Evolutionary conservation across 441 rosid genomes (phyloP).

Genomic region (Syzygium syzygioides): DNA sequence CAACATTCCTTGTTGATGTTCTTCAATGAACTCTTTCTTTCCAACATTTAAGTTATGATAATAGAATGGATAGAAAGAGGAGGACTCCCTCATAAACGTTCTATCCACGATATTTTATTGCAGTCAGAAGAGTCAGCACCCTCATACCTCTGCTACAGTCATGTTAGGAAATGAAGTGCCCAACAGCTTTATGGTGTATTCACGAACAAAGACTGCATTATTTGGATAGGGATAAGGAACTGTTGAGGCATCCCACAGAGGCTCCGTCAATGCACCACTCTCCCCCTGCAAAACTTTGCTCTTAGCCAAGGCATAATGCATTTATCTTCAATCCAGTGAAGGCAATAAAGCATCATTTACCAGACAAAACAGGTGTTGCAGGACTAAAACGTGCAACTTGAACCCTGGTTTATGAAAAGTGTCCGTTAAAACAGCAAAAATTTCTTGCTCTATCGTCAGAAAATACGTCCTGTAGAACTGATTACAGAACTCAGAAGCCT

Average conservation of each 20-base stretch:
- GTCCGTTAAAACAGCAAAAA: conserved; percentile 93
- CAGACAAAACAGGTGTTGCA: conserved; percentile 87
- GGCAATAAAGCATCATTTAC: conserved; percentile 27
- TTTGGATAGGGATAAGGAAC: conserved; percentile 71
- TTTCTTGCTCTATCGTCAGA: conserved; percentile 91
- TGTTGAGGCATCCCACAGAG: conserved; percentile 84
- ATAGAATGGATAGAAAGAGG: neutral
- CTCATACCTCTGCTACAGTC: conserved; percentile 77
- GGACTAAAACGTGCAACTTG: conserved; percentile 90
- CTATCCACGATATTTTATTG: neutral
- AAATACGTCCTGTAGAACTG: conserved; percentile 80
- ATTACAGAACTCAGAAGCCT: conserved; percentile 80
- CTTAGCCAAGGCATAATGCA: neutral
- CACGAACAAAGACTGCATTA: conserved; percentile 77
- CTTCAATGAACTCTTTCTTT: neutral
- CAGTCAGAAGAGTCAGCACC: neutral
- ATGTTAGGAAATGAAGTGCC: conserved; percentile 97
- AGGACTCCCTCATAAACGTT: neutral
- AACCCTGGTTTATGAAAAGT: conserved; percentile 99
- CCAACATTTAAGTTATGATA: neutral
- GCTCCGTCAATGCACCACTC: conserved; percentile 78
- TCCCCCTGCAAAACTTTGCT: conserved; percentile 51
- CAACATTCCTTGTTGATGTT: neutral
- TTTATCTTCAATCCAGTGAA: neutral
- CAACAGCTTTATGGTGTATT: conserved; percentile 88